phyloP scores from a whole-genome alignment of 2,329 filamentous ascomycete species.

The Periconia sp. region DNA sequence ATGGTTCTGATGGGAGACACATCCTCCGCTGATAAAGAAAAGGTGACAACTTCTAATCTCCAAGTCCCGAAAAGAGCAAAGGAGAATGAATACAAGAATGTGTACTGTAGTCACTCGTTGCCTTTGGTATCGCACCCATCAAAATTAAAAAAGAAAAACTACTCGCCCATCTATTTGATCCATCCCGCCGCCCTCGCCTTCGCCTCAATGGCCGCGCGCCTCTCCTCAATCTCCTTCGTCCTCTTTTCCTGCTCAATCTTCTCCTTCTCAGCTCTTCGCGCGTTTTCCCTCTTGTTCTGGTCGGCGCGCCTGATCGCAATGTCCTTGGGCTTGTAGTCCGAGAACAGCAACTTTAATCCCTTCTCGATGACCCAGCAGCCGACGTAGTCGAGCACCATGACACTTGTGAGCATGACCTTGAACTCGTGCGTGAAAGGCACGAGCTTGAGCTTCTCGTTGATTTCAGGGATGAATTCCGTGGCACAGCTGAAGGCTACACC shows the following conservation, averaged over 20 bases:
- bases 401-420: slow-evolving; percentile 77
- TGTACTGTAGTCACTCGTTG: too few relatives aligned
- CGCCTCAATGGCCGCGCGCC: slow-evolving; percentile 34
- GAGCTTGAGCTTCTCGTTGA: slow-evolving; percentile 90
- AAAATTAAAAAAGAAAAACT: too few relatives aligned
- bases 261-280: slow-evolving; percentile 64
- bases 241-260: slow-evolving; percentile 36
- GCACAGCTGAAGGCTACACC: slow-evolving; percentile 92
- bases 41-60: too few relatives aligned
- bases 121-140: too few relatives aligned
- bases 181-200: slow-evolving; percentile 17
- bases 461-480: slow-evolving; percentile 91
- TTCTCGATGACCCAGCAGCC: slow-evolving; percentile 89
- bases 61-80: too few relatives aligned
- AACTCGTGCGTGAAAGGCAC: slow-evolving; percentile 89
- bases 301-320: slow-evolving; percentile 86
- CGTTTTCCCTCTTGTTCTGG: slow-evolving; percentile 76
- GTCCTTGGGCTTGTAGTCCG: slow-evolving; percentile 89
- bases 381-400: slow-evolving; percentile 86
- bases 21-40: too few relatives aligned
- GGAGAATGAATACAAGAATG: too few relatives aligned
- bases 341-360: slow-evolving; percentile 80
- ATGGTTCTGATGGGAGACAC: too few relatives aligned
- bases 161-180: background rate
- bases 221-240: slow-evolving; percentile 35